These are phyloP conservation scores for Calonectria fujianensis DNA, from an alignment of 2,329 filamentous ascomycete species.

Conservation along the genomic window DNA sequence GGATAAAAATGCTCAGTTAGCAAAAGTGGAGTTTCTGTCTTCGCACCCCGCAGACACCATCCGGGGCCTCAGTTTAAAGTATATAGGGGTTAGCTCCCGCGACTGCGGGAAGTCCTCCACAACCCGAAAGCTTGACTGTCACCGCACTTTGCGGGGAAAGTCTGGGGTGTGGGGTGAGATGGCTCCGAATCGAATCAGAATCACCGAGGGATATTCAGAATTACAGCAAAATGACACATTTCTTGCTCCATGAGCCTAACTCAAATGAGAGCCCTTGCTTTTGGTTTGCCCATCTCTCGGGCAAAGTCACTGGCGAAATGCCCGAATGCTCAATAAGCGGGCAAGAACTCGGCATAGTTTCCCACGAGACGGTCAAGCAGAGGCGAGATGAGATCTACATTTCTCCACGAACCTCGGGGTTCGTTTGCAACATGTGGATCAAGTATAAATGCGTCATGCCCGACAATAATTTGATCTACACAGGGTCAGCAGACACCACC, in stretches of 20 bases:
- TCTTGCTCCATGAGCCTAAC: neutral
- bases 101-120: neutral
- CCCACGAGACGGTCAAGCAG: neutral
- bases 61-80: neutral
- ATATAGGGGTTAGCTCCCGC: neutral
- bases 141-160: neutral
- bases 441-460: neutral
- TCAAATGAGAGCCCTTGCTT: neutral
- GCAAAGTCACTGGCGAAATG: neutral
- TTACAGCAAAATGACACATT: neutral
- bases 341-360: neutral
- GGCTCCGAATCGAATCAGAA: neutral
- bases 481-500: neutral
- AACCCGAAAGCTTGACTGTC: neutral
- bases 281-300: neutral
- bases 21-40: neutral
- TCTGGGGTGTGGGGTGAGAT: neutral
- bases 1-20: neutral
- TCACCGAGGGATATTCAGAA: neutral
- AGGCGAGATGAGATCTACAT: neutral
- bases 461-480: neutral
- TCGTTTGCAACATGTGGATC: neutral
- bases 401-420: neutral
- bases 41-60: no score
- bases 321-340: no score